Evolutionary conservation across 331 rosid species (phyloP).

Genomic region (Quercus lobata): DNA sequence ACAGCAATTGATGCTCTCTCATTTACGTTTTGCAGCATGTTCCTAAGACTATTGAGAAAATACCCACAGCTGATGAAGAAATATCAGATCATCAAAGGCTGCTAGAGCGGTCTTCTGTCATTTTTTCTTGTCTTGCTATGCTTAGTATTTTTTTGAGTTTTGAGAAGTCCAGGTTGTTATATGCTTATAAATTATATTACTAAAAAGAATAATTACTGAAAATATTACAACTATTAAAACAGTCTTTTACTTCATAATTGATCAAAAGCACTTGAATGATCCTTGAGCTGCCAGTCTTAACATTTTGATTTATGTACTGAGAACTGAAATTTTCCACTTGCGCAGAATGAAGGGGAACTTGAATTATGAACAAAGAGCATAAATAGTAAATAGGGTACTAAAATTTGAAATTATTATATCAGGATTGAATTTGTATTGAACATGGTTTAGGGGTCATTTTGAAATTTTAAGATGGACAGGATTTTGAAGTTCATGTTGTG

Average conservation of each 20-base stretch:
- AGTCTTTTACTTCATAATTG: background rate
- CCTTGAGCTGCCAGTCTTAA: background rate
- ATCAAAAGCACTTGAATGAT: background rate
- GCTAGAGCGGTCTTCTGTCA: conserved; percentile 67
- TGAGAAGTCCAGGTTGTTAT: background rate
- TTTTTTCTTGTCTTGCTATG: conserved; percentile 18
- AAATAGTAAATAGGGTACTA: background rate
- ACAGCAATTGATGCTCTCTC: background rate
- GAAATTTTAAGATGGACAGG: background rate
- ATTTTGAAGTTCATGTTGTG: background rate
- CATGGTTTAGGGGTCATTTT: background rate
- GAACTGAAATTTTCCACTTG: background rate
- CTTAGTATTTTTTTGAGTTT: conserved; percentile 1
- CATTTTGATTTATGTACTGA: background rate
- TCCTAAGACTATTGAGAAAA: conserved; percentile 80
- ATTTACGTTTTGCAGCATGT: conserved; percentile 67
- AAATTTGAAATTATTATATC: background rate
- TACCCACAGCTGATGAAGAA: conserved; percentile 86
- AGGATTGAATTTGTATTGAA: background rate
- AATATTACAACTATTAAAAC: background rate
- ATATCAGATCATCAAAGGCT: conserved; percentile 94
- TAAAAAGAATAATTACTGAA: background rate
- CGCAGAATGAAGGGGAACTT: background rate
- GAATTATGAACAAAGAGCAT: background rate
- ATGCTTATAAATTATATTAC: background rate